Evolutionary conservation across 2,329 filamentous ascomycete species (phyloP), one percentile per base, ranked within the genome.

Genomic region (Penicillium sp.): DNA sequence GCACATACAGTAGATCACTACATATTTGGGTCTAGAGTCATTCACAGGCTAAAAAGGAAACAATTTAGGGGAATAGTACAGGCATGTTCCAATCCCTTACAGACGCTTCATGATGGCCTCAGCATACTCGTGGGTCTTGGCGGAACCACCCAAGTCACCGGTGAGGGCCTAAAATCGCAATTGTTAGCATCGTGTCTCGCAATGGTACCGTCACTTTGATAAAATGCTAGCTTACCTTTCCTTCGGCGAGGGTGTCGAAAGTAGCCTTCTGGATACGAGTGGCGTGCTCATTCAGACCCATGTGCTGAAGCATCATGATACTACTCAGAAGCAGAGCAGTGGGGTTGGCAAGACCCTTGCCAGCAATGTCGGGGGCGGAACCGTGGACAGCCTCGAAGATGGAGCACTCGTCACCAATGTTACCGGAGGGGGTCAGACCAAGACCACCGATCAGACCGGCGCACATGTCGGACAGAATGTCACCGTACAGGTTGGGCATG

Each of bases 301-400:
- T 97, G 77, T 98, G 93, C 74, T 93, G 85, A 80, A 98, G 77
- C 93, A 98, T 97, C 93, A 98, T 97, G 77, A 97, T 93, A 72
- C 87, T 94, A 73, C 82, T 88, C 66, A 97, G 85, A 59, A 98
- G 83, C 62, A 98, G 83, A 53, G 93, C 93, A 54, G 93, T 97
- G 56, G 93, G 93, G 82, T 98, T 98, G 67, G 93, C 93, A 62
- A 97, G 85, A 61, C 82, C 86, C 82, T 96, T 89, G 73, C 91
- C 91, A 59, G 88, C 89, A 70, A 97, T 97, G 73, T 97, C 91
- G 54, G 91, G 91, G 53, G 91, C 91, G 59, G 89, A 95, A 64
- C 91, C 91, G 79, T 98, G 93, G 65, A 98, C 93, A 65, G 93
- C 93, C 79, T 98, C 93, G 78, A 98, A 98, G 78, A 97, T 96